Conservation (phyloP, 257 asterid genomes). For the Pogostemon cablin region DNA sequence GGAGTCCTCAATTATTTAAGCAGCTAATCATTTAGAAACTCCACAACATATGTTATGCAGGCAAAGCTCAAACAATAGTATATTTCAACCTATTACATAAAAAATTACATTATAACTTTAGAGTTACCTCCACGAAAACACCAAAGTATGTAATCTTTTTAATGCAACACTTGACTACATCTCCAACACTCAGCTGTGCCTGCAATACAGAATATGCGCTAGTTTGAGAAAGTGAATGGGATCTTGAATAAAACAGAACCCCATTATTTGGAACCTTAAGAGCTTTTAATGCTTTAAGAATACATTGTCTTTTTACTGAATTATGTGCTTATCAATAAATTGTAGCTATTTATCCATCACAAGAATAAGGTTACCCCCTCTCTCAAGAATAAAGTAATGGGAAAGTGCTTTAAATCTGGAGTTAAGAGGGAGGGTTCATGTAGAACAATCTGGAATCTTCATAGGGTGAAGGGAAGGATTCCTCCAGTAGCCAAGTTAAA, state of each 20-base stretch:
- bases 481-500: background rate
- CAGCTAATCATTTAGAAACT: slow-evolving; percentile 11
- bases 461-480: slow-evolving; percentile 5
- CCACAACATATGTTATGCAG: background rate
- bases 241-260: background rate
- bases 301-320: background rate
- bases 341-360: background rate
- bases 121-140: slow-evolving; percentile 85
- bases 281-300: slow-evolving; percentile 1
- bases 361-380: background rate
- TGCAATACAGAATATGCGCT: slow-evolving; percentile 42
- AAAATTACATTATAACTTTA: slow-evolving; percentile 5
- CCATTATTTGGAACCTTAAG: slow-evolving; percentile 13
- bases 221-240: slow-evolving; percentile 22
- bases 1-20: background rate
- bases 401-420: background rate
- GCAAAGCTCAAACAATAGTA: slow-evolving; percentile 16
- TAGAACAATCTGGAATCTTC: background rate
- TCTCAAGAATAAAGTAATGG: no score
- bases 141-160: slow-evolving; percentile 91
- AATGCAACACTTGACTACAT: slow-evolving; percentile 82
- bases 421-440: background rate
- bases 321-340: background rate
- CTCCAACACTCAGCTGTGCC: slow-evolving; percentile 82
- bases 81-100: slow-evolving; percentile 3